Base-by-base conservation (phyloP, 495 filamentous ascomycete species). In the Xylaria nigripes region DNA sequence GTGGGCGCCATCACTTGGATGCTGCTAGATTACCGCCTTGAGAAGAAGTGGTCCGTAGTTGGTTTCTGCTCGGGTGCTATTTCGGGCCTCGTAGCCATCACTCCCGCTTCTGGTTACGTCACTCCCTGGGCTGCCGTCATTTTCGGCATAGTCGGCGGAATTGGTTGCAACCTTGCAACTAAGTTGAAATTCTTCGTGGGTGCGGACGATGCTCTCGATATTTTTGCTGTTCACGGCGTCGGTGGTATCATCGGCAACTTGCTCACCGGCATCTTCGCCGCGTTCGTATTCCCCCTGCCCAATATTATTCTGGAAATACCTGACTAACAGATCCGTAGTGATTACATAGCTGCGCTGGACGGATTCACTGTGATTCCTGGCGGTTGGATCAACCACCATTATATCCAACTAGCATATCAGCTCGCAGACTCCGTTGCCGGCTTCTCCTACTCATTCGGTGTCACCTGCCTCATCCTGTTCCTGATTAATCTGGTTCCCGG, bases 21-120 rank as follows among this genome's bases (percentile, higher is more conserved):
- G 57, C 64, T 98, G 44, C 87, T 96, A 62, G 93, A 98, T 76
- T 98, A 83, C 81, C 83, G 93, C 45, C 78, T 98, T 43, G 93
- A 94, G 44, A 84, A 85, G 68, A 98, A 98, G 76, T 97, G 93
- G 93, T 96, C 92, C 2, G 95, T 97, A 80, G 93, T 98, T 62
- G 93, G 93, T 50, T 96, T 93, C 87, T 98, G 93, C 72, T 98
- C 93, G 22, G 93, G 93, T 44, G 83, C 85, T 59, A 94, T 94
- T 67, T 89, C 87, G 0, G 89, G 89, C 46, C 82, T 94, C 24
- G 93, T 98, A 24, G 89, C 89, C 48, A 90, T 90, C 13, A 94
- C 89, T n/a, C 89, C 89, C 7, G 89, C 89, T 7, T 89, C 88
- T 23, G 89, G 89, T 50, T 87, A 82, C 72, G 87, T 97, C 65